Conservation (phyloP, 495 filamentous ascomycete species). For the Penicillium silybi region DNA sequence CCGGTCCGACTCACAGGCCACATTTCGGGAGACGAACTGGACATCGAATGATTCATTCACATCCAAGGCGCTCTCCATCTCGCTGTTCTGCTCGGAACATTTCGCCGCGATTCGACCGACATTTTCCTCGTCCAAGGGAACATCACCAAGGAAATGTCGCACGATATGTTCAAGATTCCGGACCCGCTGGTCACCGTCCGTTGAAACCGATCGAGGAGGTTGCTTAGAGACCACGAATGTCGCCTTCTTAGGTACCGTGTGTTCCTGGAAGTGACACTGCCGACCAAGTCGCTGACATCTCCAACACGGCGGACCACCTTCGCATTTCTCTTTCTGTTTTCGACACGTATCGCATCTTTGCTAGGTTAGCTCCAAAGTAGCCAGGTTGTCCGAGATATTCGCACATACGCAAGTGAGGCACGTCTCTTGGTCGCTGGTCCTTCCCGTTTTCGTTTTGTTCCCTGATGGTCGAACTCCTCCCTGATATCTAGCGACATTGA, state of each 20-base stretch:
- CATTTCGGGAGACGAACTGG: conserved; percentile 39
- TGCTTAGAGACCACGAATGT: conserved; percentile 17
- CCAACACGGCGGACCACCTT: conserved; percentile 44
- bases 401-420: conserved; percentile 9
- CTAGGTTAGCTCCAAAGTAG: not conserved
- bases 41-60: conserved; percentile 32
- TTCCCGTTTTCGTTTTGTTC: conserved; percentile 12
- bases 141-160: conserved; percentile 16
- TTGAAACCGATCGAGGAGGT: conserved; percentile 2
- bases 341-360: conserved; percentile 41
- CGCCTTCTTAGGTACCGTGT: conserved; percentile 27
- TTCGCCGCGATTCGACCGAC: conserved; percentile 9
- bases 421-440: conserved; percentile 3
- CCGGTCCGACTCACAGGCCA: conserved; percentile 29
- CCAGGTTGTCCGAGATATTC: not conserved
- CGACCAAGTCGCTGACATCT: conserved; percentile 41
- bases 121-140: conserved; percentile 14
- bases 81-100: conserved; percentile 1
- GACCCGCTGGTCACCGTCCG: not conserved
- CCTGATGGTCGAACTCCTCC: not conserved
- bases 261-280: conserved; percentile 36
- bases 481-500: no score
- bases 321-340: conserved; percentile 45
- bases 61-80: conserved; percentile 1
- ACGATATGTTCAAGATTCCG: conserved; percentile 15